Evolutionary conservation across 116 monocot species (phyloP).

Genomic region (Cymodocea nodosa): DNA sequence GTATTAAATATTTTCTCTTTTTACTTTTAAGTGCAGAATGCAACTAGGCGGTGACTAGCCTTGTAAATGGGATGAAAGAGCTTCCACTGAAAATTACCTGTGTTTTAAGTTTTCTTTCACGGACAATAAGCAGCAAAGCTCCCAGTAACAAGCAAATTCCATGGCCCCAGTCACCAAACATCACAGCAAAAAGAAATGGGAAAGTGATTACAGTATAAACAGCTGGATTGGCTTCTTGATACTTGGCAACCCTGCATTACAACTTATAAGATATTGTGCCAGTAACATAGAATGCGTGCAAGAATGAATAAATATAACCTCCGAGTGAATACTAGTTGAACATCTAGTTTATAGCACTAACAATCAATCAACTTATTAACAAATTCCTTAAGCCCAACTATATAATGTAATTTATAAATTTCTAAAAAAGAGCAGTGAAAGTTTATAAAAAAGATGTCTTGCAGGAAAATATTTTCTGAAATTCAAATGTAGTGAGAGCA

Average conservation of each 20-base stretch:
- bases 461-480: neutral
- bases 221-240: slow-evolving; percentile 95
- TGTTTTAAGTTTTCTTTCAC: slow-evolving; percentile 76
- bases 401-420: too few relatives aligned
- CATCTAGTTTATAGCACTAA: too few relatives aligned
- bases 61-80: too few relatives aligned
- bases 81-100: neutral
- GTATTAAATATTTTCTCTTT: too few relatives aligned
- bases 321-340: too few relatives aligned
- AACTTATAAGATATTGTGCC: neutral
- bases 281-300: neutral
- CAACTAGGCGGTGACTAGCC: too few relatives aligned
- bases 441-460: neutral
- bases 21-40: too few relatives aligned
- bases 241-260: slow-evolving; percentile 76
- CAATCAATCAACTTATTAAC: too few relatives aligned
- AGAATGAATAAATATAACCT: neutral
- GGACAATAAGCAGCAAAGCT: slow-evolving; percentile 65
- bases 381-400: too few relatives aligned
- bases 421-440: too few relatives aligned
- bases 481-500: neutral
- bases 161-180: slow-evolving; percentile 99
- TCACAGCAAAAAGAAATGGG: slow-evolving; percentile 98
- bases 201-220: slow-evolving; percentile 90
- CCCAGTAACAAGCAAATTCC: slow-evolving; percentile 90